phyloP scores from a whole-genome alignment of 106 monocot species.

The Dioscorea alata region DNA sequence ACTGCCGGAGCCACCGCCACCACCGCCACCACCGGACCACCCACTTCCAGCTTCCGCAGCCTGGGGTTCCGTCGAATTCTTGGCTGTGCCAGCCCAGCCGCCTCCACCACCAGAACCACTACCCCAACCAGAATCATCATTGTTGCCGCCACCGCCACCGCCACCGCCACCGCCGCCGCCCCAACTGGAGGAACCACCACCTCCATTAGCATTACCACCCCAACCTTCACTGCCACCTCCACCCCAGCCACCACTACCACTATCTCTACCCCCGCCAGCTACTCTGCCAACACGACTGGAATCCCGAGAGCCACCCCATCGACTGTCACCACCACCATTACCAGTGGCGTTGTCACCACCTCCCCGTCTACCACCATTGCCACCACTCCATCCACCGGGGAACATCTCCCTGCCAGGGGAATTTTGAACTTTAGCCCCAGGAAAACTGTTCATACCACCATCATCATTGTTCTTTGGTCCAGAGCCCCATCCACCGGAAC shows the following conservation, averaged over 20 bases:
- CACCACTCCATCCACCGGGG: constrained; percentile 42
- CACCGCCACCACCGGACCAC: constrained; percentile 15
- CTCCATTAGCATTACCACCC: not conserved
- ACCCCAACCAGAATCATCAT: not conserved
- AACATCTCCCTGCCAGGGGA: constrained; percentile 57
- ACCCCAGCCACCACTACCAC: constrained; percentile 5
- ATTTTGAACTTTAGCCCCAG: constrained; percentile 56
- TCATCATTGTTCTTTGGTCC: constrained; percentile 34
- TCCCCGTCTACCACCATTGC: constrained; percentile 19
- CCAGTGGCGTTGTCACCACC: constrained; percentile 6
- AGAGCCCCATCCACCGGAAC: constrained; percentile 26
- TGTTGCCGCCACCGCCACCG: not conserved
- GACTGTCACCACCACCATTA: constrained; percentile 9
- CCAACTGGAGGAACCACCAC: constrained; percentile 4
- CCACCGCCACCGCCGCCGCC: not conserved
- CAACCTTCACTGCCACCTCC: constrained; percentile 7
- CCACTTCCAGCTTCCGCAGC: not conserved
- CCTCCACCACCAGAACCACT: not conserved
- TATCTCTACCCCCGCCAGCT: constrained; percentile 5
- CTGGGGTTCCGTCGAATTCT: not conserved
- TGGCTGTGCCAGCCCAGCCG: not conserved
- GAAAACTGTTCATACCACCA: constrained; percentile 52
- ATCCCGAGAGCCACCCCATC: constrained; percentile 3
- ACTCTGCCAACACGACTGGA: not conserved
- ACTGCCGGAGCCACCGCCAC: not conserved